Base-by-base conservation (phyloP, 2,329 filamentous ascomycete genomes). In the Curvularia sp. region DNA sequence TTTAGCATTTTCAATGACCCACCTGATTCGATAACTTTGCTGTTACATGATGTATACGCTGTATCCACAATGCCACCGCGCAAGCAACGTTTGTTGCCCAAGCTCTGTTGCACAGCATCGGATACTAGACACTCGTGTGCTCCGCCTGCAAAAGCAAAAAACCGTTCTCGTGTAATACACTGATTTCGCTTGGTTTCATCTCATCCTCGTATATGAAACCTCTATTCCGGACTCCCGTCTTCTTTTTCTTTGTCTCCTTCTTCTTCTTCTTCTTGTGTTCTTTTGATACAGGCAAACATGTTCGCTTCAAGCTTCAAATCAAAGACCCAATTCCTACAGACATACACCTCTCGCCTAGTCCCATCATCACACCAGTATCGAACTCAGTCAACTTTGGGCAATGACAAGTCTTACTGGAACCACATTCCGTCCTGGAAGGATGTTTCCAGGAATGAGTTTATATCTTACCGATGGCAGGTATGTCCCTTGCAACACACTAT, bases 381-480 rank as follows among this genome's bases (percentile, higher is more conserved):
- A 18, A 10, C 41, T 8, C 52, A 64, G 19, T 71, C 66, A 9
- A 69, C 57, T 1, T 53, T 53, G 5, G 9, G 23, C n/a, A 49
- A 53, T 13, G 38, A 61, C 30, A 65, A 68, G 2, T 61, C 57
- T 43, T 86, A 85, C 62, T 86, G 84, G 84, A 79, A 80, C 21
- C 79, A 78, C 15, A 76, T 86, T 15, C 72, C 79, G 1, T 67
- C 78, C 21, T 87, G 84, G 83, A 75, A 79, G 53, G 65, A 84
- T 61, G 77, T 85, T 0, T 66, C 81, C 0, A 65, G 74, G 2
- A 71, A 80, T 1, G 74, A 84, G 0, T 87, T 87, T 61, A 74
- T 84, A 19, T 83, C 78, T 32, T 84, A 86, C 57, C 70, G 76
- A 10, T 87, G 84, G 83, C 82, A 83, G 63, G 84, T 85, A 75